Evolutionary conservation across 768 basidiomycete species (phyloP), one percentile per base, ranked within the genome.

Genomic region (Gyrodon lividus): DNA sequence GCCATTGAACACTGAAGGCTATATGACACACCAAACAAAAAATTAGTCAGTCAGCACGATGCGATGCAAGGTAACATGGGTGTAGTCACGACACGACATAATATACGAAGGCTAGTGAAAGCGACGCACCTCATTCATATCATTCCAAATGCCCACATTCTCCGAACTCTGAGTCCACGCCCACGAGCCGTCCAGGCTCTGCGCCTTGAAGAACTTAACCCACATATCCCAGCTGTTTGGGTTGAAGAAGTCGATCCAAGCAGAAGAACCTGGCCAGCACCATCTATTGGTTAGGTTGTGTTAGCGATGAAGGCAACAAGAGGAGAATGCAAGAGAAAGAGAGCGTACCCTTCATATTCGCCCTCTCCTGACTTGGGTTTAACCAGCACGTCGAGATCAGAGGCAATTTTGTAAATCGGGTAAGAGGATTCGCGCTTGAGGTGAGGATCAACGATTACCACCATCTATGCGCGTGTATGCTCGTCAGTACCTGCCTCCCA

Each of bases 1-100:
- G 0, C 96, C 97, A 59, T 98, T 96, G 76, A 99, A 99, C n/a
- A 99, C 85, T 10, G 95, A 87, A 1, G 97, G 97, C 92, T 90
- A 49, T n/a, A 24, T 22, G 34, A 64, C 13, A 12, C 31, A 14
- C 0, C 39, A 41, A 37, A 37, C 4, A 37, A 68, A 48, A 37
- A 48, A 26, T 54, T 33, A 50, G 35, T 51, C 52, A 31, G 22
- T 31, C 10, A 3, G 31, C 10, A 38, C 6, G 2, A 23, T 7
- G 12, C 22, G 14, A 37, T 31, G 42, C 1, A n/a, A 10, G n/a
- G 28, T 10, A 28, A 28, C 28, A 8, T 28, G 8, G 8, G 23
- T 12, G n/a, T 47, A 23, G 19, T 23, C 40, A 8, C 28, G 7
- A 13, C 41, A 6, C 8, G 10, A 17, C n/a, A n/a, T 7, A 17